These are phyloP conservation scores for Alloteropsis angusta DNA, from an alignment of 202 grass and related monocot genomes.

Conservation along the genomic window DNA sequence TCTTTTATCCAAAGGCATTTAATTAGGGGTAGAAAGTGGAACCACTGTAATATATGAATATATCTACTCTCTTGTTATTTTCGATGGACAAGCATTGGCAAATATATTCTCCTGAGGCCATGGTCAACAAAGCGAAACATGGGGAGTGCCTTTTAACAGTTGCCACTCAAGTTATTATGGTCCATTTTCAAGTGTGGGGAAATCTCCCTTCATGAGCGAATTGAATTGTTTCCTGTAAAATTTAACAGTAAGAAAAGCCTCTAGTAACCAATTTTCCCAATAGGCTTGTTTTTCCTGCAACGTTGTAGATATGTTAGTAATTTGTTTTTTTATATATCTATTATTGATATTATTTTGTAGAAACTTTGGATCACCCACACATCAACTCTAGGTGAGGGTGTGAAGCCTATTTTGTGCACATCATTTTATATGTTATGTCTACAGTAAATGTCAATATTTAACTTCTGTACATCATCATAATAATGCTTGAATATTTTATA, in stretches of 20 bases:
- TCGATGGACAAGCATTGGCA: neutral
- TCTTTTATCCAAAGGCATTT: neutral
- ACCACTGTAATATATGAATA: neutral
- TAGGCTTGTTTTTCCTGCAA: neutral
- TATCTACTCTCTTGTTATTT: neutral
- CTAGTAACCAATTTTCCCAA: neutral
- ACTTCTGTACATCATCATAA: neutral
- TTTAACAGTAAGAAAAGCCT: neutral
- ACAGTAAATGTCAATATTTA: neutral
- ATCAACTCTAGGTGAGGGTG: neutral
- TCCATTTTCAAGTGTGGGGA: neutral
- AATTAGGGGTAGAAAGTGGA: neutral
- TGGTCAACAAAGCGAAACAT: neutral
- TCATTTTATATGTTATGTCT: neutral
- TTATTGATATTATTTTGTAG: neutral
- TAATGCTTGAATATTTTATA: neutral
- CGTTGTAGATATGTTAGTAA: neutral
- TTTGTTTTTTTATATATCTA: neutral
- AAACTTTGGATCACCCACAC: neutral
- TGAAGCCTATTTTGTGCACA: neutral
- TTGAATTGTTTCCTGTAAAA: neutral
- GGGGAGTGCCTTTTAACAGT: neutral
- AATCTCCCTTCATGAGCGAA: neutral
- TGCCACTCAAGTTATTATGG: neutral
- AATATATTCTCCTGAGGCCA: neutral